These are phyloP conservation scores for Solanum sitiens DNA, from an alignment of 257 asterid genomes.

Conservation along the genomic window DNA sequence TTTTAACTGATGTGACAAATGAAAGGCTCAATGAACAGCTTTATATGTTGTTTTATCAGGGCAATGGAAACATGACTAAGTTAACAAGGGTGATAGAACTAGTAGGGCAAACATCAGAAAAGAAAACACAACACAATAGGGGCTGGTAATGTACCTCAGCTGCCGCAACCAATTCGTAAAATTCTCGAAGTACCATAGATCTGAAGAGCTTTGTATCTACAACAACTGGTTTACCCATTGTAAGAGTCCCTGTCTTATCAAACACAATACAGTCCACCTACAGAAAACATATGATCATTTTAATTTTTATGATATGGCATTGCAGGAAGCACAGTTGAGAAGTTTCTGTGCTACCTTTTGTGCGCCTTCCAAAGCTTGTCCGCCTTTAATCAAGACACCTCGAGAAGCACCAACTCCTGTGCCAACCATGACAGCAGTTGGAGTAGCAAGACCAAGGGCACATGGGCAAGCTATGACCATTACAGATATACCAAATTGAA, in stretches of 20 bases:
- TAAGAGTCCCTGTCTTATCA: constrained; percentile 32
- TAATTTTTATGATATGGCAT: background rate
- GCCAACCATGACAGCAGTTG: constrained; percentile 43
- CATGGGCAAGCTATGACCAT: constrained; percentile 50
- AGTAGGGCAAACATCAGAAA: background rate
- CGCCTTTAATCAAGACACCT: constrained; percentile 27
- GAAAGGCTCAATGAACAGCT: background rate
- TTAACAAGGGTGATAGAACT: background rate
- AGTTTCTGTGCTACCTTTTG: constrained; percentile 8
- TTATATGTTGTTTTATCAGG: background rate
- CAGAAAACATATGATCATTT: background rate
- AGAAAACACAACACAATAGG: background rate
- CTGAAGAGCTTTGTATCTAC: constrained; percentile 3
- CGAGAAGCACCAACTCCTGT: constrained; percentile 37
- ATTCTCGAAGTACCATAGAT: constrained; percentile 1
- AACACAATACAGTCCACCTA: constrained; percentile 21
- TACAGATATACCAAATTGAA: constrained; percentile 33
- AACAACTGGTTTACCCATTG: constrained; percentile 18
- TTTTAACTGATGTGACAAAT: background rate
- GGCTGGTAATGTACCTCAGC: constrained; percentile 3
- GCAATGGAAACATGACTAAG: background rate
- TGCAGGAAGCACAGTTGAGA: background rate
- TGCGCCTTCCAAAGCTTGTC: constrained; percentile 23
- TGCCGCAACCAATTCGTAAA: background rate
- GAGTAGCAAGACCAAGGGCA: constrained; percentile 46